Evolutionary conservation across 441 rosid species (phyloP).

Genomic region (Populus tomentosa): DNA sequence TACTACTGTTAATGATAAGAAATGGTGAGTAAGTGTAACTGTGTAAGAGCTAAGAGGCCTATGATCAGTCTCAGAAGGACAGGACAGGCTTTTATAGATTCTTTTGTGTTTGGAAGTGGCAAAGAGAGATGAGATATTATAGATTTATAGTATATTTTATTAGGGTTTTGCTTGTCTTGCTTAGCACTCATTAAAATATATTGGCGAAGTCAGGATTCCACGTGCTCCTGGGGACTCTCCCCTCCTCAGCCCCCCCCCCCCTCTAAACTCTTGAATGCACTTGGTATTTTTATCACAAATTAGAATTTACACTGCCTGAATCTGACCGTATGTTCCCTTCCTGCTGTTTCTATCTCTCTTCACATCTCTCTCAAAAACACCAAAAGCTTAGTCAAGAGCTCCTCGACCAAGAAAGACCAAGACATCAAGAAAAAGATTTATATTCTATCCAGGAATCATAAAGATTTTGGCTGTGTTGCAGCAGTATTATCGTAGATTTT

Average conservation of each 20-base stretch:
- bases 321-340: conserved; percentile 22
- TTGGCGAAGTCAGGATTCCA: conserved; percentile 47
- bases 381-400: conserved; percentile 2
- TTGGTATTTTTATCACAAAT: conserved; percentile 15
- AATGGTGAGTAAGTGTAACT: not conserved
- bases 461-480: not conserved
- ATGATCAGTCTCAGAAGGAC: not conserved
- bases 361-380: conserved; percentile 17
- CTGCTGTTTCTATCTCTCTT: conserved; percentile 16
- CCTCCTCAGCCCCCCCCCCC: conserved; percentile 23
- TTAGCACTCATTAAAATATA: not conserved
- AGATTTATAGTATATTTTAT: not conserved
- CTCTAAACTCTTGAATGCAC: conserved; percentile 20
- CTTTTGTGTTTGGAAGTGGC: not conserved
- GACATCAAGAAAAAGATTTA: not conserved
- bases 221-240: conserved; percentile 76
- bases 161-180: conserved; percentile 26
- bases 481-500: not conserved
- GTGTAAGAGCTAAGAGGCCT: not conserved
- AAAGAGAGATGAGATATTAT: not conserved
- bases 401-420: conserved; percentile 14
- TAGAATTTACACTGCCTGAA: conserved; percentile 23
- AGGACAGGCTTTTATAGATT: conserved; percentile 12
- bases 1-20: no score
- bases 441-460: not conserved